Percentiles rank a stretch among this genome's conserved stretches.
phyloP scores from a whole-genome alignment of 805 yeast species.

The Lipomyces yamadae region DNA sequence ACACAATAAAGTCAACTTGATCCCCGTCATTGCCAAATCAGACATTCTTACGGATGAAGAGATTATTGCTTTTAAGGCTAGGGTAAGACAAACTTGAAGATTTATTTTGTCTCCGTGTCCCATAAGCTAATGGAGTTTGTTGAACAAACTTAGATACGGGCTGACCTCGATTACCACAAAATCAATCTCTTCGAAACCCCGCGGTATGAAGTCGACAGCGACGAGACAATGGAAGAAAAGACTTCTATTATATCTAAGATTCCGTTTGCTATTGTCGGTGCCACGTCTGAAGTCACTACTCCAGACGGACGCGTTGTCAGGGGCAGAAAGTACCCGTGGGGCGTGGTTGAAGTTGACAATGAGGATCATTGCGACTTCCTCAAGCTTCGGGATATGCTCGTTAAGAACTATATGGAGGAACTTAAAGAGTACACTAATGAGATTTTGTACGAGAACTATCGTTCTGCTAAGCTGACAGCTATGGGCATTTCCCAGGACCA shows the following conservation, averaged over 20 bases:
- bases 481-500: conserved; percentile 93
- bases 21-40: conserved; percentile 93
- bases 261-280: conserved; percentile 95
- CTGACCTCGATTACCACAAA: conserved; percentile 74
- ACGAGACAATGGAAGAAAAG: conserved; percentile 71
- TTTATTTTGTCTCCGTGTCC: no score
- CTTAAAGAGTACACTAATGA: conserved; percentile 83
- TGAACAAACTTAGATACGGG: conserved; percentile 50
- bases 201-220: conserved; percentile 79
- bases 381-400: conserved; percentile 81
- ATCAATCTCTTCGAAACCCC: conserved; percentile 81
- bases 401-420: conserved; percentile 92
- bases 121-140: no score
- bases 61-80: conserved; percentile 70
- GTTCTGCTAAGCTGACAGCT: conserved; percentile 75
- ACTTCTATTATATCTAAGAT: conserved; percentile 68
- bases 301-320: conserved; percentile 80
- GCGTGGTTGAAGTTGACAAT: conserved; percentile 92
- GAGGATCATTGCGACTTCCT: conserved; percentile 92
- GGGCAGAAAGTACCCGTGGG: conserved; percentile 97
- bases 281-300: conserved; percentile 71
- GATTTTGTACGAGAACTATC: conserved; percentile 81
- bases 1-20: conserved; percentile 88
- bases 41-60: conserved; percentile 92
- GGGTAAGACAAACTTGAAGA: conserved; percentile 41